Conservation (phyloP, 805 yeast genomes). For the Grigorovia transvaalensis region DNA sequence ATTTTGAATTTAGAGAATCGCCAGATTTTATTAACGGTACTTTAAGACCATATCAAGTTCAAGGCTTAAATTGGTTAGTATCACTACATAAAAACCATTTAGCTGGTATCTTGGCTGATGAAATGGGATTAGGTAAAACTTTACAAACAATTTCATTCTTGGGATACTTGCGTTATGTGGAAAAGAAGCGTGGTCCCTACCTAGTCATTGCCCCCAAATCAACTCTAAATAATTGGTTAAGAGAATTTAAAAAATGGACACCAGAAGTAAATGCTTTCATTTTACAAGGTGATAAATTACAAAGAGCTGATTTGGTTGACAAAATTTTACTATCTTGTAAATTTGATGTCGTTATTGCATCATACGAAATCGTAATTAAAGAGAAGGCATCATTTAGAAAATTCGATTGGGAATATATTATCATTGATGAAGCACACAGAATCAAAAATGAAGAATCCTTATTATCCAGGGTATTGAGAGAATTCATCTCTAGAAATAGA, state of each 20-base stretch:
- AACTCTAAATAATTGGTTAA: conserved; percentile 69
- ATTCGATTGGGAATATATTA: conserved; percentile 65
- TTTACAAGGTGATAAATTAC: conserved; percentile 65
- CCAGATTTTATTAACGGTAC: conserved; percentile 63
- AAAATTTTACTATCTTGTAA: conserved; percentile 44
- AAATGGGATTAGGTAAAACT: conserved; percentile 80
- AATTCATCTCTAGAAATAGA: conserved; percentile 61
- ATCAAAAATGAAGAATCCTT: conserved; percentile 68
- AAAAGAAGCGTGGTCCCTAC: conserved; percentile 57
- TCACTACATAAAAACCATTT: conserved; percentile 56
- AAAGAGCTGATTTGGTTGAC: conserved; percentile 45
- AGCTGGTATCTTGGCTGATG: conserved; percentile 74
- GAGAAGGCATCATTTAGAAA: conserved; percentile 60
- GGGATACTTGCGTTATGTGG: conserved; percentile 58
- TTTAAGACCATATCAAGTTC: conserved; percentile 66
- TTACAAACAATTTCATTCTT: conserved; percentile 68
- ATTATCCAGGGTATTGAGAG: conserved; percentile 62
- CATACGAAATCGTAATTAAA: conserved; percentile 67
- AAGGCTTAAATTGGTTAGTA: conserved; percentile 72
- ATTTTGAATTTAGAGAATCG: conserved; percentile 59
- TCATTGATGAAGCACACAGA: conserved; percentile 75
- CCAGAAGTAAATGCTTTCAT: conserved; percentile 66
- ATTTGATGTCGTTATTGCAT: conserved; percentile 62
- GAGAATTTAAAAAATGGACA: conserved; percentile 71
- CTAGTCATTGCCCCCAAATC: conserved; percentile 71